Evolutionary conservation across 1,284 basidiomycete genomes (phyloP).

Genomic region (Trichosporon sp.): DNA sequence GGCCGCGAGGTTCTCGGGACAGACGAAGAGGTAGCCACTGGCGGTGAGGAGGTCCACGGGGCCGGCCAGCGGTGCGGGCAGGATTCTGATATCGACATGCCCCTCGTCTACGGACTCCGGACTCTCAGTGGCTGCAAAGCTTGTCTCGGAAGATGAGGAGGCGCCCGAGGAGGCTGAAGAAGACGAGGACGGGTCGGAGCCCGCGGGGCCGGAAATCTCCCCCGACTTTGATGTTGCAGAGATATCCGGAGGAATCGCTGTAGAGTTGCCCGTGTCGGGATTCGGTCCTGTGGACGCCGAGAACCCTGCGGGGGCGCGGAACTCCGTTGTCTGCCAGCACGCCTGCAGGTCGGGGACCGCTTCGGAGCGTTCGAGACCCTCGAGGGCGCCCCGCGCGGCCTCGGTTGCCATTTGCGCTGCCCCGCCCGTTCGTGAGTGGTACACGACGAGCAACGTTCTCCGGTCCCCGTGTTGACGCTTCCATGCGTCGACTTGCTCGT

Average conservation of each 20-base stretch:
- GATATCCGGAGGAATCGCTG: background rate
- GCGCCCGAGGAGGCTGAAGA: background rate
- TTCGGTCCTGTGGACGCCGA: background rate
- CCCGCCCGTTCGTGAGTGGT: conserved; percentile 31
- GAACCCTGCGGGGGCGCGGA: background rate
- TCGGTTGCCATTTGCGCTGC: conserved; percentile 29
- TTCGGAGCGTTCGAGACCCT: conserved; percentile 13
- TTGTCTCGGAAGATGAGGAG: background rate
- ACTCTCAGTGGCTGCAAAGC: background rate
- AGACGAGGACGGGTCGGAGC: background rate
- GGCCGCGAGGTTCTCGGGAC: conserved; percentile 33
- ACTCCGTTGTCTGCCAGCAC: conserved; percentile 1
- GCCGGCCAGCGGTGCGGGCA: conserved; percentile 22
- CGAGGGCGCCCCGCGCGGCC: conserved; percentile 26
- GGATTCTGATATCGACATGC: background rate
- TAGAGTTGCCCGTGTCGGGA: conserved; percentile 2
- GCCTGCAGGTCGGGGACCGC: background rate
- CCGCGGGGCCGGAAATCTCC: conserved; percentile 1
- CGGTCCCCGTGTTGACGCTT: background rate
- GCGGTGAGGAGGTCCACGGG: conserved; percentile 28
- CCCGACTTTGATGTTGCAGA: background rate
- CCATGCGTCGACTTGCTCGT: background rate
- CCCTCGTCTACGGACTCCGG: background rate
- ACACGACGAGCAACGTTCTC: conserved; percentile 35
- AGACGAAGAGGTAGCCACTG: conserved; percentile 26